These are phyloP conservation scores for Heteromeles arbutifolia DNA, from an alignment of 306 rosid species.

Conservation along the genomic window DNA sequence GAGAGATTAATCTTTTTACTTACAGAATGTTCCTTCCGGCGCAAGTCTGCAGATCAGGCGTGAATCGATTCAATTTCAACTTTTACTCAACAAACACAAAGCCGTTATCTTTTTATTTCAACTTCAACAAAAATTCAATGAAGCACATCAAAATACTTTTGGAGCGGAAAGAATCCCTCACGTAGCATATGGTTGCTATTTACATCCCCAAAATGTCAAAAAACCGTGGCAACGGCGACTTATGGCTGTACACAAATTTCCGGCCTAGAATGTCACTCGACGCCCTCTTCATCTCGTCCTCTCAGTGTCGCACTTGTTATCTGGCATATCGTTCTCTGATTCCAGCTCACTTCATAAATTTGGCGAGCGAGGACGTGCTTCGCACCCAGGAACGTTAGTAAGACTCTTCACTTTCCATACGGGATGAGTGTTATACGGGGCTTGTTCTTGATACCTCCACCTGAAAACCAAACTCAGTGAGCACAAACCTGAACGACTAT, in stretches of 20 bases:
- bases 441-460: conserved; percentile 71
- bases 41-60: not conserved
- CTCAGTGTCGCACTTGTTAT: conserved; percentile 11
- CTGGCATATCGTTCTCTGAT: conserved; percentile 7
- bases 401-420: conserved; percentile 6
- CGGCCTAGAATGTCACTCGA: conserved; percentile 25
- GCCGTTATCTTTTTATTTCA: not conserved
- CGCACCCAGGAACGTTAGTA: conserved; percentile 13
- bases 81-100: not conserved
- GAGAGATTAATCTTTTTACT: not conserved
- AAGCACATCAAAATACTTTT: not conserved
- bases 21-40: too few species aligned
- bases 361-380: conserved; percentile 18
- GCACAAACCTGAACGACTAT: not conserved
- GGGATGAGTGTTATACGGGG: conserved; percentile 40
- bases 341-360: conserved; percentile 22
- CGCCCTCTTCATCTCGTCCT: conserved; percentile 18
- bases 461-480: conserved; percentile 14
- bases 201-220: conserved; percentile 38
- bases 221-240: conserved; percentile 25
- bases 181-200: conserved; percentile 33
- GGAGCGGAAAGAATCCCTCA: conserved; percentile 1
- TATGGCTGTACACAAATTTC: conserved; percentile 26
- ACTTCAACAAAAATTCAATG: not conserved
- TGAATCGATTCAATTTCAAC: not conserved